Base-by-base conservation (phyloP, 1,139 yeast genomes). In the Wickerhamiella infanticola region DNA sequence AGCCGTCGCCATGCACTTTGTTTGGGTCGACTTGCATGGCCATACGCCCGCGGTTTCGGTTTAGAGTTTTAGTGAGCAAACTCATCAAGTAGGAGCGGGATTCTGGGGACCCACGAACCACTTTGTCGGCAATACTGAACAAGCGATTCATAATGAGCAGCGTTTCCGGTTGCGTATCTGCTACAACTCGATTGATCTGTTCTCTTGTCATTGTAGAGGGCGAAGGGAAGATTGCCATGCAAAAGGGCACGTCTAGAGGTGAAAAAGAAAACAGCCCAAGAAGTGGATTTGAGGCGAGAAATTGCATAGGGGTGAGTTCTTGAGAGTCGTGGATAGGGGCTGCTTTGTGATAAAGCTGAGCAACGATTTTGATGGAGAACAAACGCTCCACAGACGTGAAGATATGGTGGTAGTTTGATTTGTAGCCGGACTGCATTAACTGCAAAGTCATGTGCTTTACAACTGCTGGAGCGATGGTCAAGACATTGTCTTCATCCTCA, bases 41-140 rank as follows among this genome's bases (percentile, higher is more conserved):
- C 54, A 83, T 74, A 63, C 97, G 75, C 56, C 84, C 73, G 63
- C 88, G 96, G 60, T 88, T 86, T 48, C 75, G 69, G 57, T 88
- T 84, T 24, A 85, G 72, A 41, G 86, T 70, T 37, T 71, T 72
- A 2, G 81, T 81, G 61, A 88, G 76, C 72, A 81, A 86, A 46
- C 68, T 62, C 51, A 90, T 64, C 45, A 88, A 60, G 41, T 67
- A 77, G 38, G 65, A 66, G 52, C 97, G 72, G 0, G 95, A 73
- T 37, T 69, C 67, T 0, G 73, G 63, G 1, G 86, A 78, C 0
- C 88, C 83, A 51, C 97, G 72, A n/a, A 90, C 74, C 44, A 90
- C 72, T 55, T 75, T 78, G 58, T 86, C 83, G 46, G 79, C 63
- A 35, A 90, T 75, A 53, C 67, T 72, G 59, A 83, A 85, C 40